A percentile compares a stretch with the other conserved stretches of the same genome.
phyloP scores from a whole-genome alignment of 2,329 filamentous ascomycete genomes.

The Fusarium praegraminearum region DNA sequence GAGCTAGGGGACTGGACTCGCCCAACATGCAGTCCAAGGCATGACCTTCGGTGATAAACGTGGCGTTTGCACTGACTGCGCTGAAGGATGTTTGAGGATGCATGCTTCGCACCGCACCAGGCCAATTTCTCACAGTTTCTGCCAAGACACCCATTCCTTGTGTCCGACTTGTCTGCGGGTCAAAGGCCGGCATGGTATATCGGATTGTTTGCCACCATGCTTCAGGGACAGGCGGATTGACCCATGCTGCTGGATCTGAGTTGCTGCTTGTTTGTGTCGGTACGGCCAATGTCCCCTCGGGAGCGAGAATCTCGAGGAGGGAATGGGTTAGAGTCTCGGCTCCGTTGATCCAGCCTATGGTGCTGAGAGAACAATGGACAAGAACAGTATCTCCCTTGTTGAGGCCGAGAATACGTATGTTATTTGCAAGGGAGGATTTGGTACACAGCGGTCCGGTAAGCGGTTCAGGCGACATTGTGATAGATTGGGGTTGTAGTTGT shows the following conservation, averaged over 20 bases:
- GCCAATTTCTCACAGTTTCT: constrained; percentile 5
- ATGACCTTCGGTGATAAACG: background rate
- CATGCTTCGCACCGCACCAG: constrained; percentile 2
- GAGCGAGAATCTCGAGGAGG: background rate
- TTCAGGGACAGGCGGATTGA: background rate
- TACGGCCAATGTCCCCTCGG: background rate
- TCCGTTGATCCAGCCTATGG: constrained; percentile 5
- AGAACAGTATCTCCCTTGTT: background rate
- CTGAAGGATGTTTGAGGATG: constrained; percentile 13
- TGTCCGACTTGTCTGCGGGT: background rate
- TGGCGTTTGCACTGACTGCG: background rate
- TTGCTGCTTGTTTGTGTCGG: constrained; percentile 17
- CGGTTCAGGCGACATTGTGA: background rate
- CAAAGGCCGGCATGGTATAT: background rate
- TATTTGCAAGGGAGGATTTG: background rate
- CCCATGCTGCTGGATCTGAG: constrained; percentile 1
- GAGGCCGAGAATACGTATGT: background rate
- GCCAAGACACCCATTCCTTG: constrained; percentile 2
- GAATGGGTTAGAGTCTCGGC: background rate
- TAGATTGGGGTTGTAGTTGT: background rate
- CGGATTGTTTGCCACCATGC: constrained; percentile 11
- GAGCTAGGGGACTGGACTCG: background rate
- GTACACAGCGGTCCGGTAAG: constrained; percentile 9
- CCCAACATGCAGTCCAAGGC: constrained; percentile 5
- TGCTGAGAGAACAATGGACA: constrained; percentile 8